phyloP scores from a whole-genome alignment of 371 early-diverging fungal species.

The Mortierella sp. region DNA sequence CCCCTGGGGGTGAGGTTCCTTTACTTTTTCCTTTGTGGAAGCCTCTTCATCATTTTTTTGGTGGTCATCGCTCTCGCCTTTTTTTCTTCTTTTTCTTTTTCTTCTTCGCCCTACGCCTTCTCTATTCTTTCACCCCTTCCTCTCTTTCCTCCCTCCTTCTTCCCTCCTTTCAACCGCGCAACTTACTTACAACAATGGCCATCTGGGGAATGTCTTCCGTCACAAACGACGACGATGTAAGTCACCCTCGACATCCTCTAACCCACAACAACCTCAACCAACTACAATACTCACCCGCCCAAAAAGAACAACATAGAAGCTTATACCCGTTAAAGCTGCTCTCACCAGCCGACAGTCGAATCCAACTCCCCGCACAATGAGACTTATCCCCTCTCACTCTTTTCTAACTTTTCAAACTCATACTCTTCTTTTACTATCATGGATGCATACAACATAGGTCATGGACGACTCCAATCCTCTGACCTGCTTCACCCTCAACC shows the following conservation, averaged over 20 bases:
- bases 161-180: background rate
- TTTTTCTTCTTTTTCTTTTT: background rate
- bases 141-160: background rate
- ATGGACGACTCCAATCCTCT: conserved; percentile 62
- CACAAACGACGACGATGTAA: conserved; percentile 35
- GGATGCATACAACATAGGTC: conserved; percentile 25
- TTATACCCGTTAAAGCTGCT: conserved; percentile 2
- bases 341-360: background rate
- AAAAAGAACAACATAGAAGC: background rate
- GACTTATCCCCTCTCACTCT: background rate
- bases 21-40: conserved; percentile 1
- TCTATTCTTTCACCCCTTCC: conserved; percentile 1
- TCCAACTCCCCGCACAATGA: conserved; percentile 10
- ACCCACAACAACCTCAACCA: background rate
- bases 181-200: conserved; percentile 37
- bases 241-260: background rate
- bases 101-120: background rate
- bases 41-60: background rate
- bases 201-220: conserved; percentile 58
- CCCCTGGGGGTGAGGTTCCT: background rate
- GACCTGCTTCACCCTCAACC: conserved; percentile 73
- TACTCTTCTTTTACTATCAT: background rate
- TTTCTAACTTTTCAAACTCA: background rate
- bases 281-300: background rate
- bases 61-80: background rate